These are phyloP conservation scores for Yamadazyma akitaensis DNA, from an alignment of 805 yeast species.

Conservation along the genomic window DNA sequence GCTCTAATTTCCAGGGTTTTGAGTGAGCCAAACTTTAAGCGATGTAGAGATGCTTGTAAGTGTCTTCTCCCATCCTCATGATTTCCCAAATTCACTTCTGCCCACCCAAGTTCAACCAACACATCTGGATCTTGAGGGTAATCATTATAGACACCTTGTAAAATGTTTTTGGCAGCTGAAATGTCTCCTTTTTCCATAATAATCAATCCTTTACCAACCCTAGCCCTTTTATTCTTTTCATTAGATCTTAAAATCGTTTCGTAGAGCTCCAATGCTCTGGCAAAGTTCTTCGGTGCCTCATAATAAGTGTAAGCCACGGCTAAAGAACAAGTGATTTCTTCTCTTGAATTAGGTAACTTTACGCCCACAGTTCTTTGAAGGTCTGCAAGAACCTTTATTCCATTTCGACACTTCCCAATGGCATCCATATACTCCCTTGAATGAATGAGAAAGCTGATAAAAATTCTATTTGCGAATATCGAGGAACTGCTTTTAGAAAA, in stretches of 20 bases:
- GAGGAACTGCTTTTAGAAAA: slow-evolving; percentile 38
- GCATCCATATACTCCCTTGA: slow-evolving; percentile 63
- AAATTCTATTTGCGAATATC: slow-evolving; percentile 62
- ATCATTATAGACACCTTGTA: slow-evolving; percentile 48
- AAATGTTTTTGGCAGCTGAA: slow-evolving; percentile 49
- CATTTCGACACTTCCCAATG: slow-evolving; percentile 55
- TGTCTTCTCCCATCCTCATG: slow-evolving; percentile 50
- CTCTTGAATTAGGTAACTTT: slow-evolving; percentile 48
- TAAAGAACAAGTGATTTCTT: slow-evolving; percentile 58
- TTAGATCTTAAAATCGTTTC: slow-evolving; percentile 50
- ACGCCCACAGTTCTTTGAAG: slow-evolving; percentile 46
- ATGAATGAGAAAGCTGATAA: slow-evolving; percentile 57
- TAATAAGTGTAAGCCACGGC: slow-evolving; percentile 78
- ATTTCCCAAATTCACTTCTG: slow-evolving; percentile 55
- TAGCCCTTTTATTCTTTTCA: slow-evolving; percentile 54
- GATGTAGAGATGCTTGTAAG: slow-evolving; percentile 41
- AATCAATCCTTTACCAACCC: slow-evolving; percentile 80
- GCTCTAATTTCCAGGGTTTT: slow-evolving; percentile 58
- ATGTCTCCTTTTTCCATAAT: slow-evolving; percentile 62
- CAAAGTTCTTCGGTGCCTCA: slow-evolving; percentile 87
- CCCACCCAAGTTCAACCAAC: slow-evolving; percentile 73
- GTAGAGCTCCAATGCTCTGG: slow-evolving; percentile 69
- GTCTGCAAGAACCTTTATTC: slow-evolving; percentile 53
- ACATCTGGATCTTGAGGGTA: slow-evolving; percentile 58
- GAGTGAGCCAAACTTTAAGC: slow-evolving; percentile 49